Percentiles rank a stretch among this genome's conserved stretches.
Evolutionary conservation across 1,284 basidiomycete genomes (phyloP).

Genomic region (Melampsora abietis-canadensis): DNA sequence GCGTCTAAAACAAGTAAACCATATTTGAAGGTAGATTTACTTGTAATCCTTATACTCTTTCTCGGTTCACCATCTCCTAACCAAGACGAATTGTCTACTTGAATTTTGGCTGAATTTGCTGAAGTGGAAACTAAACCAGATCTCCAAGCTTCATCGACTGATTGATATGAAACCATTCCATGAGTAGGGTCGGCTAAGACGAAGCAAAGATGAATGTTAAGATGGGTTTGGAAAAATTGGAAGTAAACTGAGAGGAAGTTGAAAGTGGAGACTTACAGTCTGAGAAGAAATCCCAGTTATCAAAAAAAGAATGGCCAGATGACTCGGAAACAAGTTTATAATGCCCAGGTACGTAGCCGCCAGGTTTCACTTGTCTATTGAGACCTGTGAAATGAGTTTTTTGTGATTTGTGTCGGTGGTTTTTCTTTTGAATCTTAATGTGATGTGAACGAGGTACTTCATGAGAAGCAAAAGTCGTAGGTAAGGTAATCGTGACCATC

Average conservation of each 20-base stretch:
- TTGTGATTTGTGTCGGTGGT: too few relatives aligned
- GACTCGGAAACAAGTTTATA: conserved; percentile 16
- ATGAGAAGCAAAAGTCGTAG: too few relatives aligned
- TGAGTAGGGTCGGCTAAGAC: conserved; percentile 68
- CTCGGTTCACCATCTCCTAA: conserved; percentile 64
- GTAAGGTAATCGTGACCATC: too few relatives aligned
- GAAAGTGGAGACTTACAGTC: too few relatives aligned
- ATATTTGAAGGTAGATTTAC: conserved; percentile 63
- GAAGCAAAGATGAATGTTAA: too few relatives aligned
- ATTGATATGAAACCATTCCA: conserved; percentile 65
- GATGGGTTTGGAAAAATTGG: too few relatives aligned
- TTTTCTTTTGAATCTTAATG: too few relatives aligned
- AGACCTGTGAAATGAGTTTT: too few relatives aligned
- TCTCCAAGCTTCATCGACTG: conserved; percentile 56
- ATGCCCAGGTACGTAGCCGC: not conserved
- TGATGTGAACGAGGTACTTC: too few relatives aligned
- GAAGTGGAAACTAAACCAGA: conserved; percentile 58
- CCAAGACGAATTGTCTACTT: conserved; percentile 71
- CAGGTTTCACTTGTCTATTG: too few relatives aligned
- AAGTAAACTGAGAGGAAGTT: too few relatives aligned
- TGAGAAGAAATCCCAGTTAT: conserved; percentile 36
- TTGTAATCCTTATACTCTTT: conserved; percentile 66
- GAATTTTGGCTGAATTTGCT: conserved; percentile 63
- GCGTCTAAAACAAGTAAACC: conserved; percentile 77
- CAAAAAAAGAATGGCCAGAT: conserved; percentile 26